Evolutionary conservation across 371 early-diverging fungal genomes (phyloP).

Genomic region (Phascolomyces articulosus): DNA sequence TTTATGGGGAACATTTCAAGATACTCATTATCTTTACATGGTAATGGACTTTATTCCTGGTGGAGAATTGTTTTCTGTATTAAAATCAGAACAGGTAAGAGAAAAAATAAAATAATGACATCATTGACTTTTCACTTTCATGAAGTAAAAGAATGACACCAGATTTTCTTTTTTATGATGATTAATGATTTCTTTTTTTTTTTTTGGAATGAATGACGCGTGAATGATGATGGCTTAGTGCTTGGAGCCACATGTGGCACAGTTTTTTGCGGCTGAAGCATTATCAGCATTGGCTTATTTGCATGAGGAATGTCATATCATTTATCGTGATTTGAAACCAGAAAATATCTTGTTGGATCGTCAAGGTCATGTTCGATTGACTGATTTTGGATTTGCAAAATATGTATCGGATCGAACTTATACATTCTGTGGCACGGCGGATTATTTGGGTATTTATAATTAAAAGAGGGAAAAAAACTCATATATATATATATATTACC

Average conservation of each 20-base stretch:
- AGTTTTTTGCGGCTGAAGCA: slow-evolving; percentile 81
- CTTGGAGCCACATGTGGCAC: slow-evolving; percentile 37
- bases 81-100: slow-evolving; percentile 38
- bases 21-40: slow-evolving; percentile 78
- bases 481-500: too few relatives aligned
- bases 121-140: neutral
- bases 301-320: slow-evolving; percentile 83
- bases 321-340: slow-evolving; percentile 95
- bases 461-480: too few relatives aligned
- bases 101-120: neutral
- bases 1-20: slow-evolving; percentile 84
- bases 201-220: too few relatives aligned
- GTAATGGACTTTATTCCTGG: slow-evolving; percentile 91
- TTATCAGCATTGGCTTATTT: slow-evolving; percentile 85
- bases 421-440: slow-evolving; percentile 98
- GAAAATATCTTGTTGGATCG: slow-evolving; percentile 91
- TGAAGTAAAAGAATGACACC: neutral
- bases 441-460: slow-evolving; percentile 85
- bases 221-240: too few relatives aligned
- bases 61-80: slow-evolving; percentile 86
- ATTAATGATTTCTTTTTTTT: too few relatives aligned
- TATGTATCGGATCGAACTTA: slow-evolving; percentile 63
- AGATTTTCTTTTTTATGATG: too few relatives aligned
- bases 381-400: slow-evolving; percentile 99
- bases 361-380: slow-evolving; percentile 93